These are phyloP conservation scores for Citrus sinensis DNA, from an alignment of 345 rosid genomes.

Conservation along the genomic window DNA sequence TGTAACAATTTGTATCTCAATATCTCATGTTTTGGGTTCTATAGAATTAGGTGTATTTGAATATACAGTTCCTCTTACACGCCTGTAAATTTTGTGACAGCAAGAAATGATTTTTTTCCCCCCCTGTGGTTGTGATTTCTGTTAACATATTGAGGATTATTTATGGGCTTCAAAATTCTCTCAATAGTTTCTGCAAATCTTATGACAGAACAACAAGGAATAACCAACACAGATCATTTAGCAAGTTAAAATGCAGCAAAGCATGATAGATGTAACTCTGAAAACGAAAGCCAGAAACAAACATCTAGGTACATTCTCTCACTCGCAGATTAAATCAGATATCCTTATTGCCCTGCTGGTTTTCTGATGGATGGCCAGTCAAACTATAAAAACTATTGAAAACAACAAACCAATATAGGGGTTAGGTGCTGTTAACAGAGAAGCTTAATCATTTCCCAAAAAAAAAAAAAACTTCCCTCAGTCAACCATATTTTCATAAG, in stretches of 20 bases:
- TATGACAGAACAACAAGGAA: background rate
- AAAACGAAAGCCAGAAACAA: background rate
- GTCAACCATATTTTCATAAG: background rate
- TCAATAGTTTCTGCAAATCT: background rate
- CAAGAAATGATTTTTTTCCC: conserved; percentile 21
- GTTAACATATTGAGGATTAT: background rate
- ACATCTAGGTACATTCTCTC: no score
- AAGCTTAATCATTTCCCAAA: background rate
- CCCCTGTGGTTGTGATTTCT: background rate
- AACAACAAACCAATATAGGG: background rate
- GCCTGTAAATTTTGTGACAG: conserved; percentile 24
- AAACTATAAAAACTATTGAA: background rate
- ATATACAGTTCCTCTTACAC: conserved; percentile 26
- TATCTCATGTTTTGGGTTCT: conserved; percentile 9
- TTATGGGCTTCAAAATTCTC: background rate
- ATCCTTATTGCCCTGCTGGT: background rate
- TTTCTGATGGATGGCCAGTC: background rate
- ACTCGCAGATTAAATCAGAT: background rate
- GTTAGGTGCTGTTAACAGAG: background rate
- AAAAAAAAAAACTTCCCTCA: no score
- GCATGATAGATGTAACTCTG: background rate
- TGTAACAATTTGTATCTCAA: conserved; percentile 12
- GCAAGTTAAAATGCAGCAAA: background rate
- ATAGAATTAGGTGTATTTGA: conserved; percentile 21
- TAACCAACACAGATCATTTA: background rate